Evolutionary conservation across 2,329 filamentous ascomycete genomes (phyloP).

Genomic region (Fonsecaea erecta): DNA sequence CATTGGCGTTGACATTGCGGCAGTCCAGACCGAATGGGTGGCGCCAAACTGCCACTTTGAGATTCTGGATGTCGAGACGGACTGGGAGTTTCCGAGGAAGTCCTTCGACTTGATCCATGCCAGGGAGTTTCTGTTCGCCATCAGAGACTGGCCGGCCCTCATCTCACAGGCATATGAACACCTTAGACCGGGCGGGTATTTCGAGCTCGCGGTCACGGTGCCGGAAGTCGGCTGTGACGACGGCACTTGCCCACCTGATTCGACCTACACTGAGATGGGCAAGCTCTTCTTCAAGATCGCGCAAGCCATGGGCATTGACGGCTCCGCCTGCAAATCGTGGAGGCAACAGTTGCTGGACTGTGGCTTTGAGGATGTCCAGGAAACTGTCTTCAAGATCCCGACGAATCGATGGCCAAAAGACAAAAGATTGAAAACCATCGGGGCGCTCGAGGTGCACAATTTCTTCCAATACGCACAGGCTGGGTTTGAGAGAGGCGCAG

Average conservation of each 20-base stretch:
- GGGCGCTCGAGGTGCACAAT: constrained; percentile 41
- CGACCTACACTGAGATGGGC: constrained; percentile 38
- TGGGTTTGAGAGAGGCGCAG: constrained; percentile 37
- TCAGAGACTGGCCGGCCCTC: constrained; percentile 45
- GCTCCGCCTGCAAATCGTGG: constrained; percentile 32
- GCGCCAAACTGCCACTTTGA: constrained; percentile 42
- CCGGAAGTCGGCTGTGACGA: constrained; percentile 34
- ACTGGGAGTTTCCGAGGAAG: constrained; percentile 41
- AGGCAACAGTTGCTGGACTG: constrained; percentile 30
- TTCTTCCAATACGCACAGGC: constrained; percentile 29
- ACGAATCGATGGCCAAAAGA: constrained; percentile 42
- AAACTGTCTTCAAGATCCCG: constrained; percentile 39
- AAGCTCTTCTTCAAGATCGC: constrained; percentile 29
- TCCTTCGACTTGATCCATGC: constrained; percentile 39
- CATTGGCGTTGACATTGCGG: constrained; percentile 35
- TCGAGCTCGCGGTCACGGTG: constrained; percentile 41
- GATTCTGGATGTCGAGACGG: constrained; percentile 39
- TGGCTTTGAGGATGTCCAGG: constrained; percentile 39
- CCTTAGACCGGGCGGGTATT: constrained; percentile 43
- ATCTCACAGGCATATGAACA: constrained; percentile 34
- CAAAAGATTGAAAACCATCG: constrained; percentile 45
- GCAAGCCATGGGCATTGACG: constrained; percentile 22
- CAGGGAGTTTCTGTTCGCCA: constrained; percentile 44
- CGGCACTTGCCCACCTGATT: constrained; percentile 5
- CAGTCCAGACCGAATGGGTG: constrained; percentile 32